Evolutionary conservation across 441 rosid species (phyloP), one percentile per base, ranked within the genome.

Genomic region (Pelargonium citronellum): DNA sequence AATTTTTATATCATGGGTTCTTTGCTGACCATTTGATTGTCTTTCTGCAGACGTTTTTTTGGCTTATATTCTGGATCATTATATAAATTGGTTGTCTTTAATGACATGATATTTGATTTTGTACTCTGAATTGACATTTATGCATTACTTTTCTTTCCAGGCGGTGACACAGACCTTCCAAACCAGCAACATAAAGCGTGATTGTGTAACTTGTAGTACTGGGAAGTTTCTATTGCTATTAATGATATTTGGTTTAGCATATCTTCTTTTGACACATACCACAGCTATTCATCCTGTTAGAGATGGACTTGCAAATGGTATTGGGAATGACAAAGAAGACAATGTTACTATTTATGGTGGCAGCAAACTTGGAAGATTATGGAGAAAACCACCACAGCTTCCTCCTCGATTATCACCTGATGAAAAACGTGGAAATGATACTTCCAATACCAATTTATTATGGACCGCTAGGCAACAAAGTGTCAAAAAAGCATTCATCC

Each of bases 371-470:
- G 73, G 78, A 77, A 82, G 69, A 69, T 80, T 95, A 75, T 87
- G 79, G 86, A 85, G 91, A 83, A 87, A 77, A 68, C 81, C 93
- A 7, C 96, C 95, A 5, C 83, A 96, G 82, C 86, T 92, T 78
- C 97, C 97, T 79, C 99, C 94, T 78, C 84, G 87, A n/a, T 71
- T 91, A 70, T 77, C 97, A 4, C 93, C 98, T 17, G 92, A 89
- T 71, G 91, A 87, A 78, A 84, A 81, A 77, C 83, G 70, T 43
- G 68, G 77, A 3, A 70, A n/a, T 55, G 70, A 68, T 69, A 74
- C 60, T 63, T 61, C 69, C 47, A 80, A 70, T 69, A 65, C 73
- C 44, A 85, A 82, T 67, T 79, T 82, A 20, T 74, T 77, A 79
- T 93, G 96, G 97, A 73, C 67, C 69, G 85, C 70, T 12, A 84